Conservation (phyloP, 75 land plant species). For the Pseudotsuga menziesii region DNA sequence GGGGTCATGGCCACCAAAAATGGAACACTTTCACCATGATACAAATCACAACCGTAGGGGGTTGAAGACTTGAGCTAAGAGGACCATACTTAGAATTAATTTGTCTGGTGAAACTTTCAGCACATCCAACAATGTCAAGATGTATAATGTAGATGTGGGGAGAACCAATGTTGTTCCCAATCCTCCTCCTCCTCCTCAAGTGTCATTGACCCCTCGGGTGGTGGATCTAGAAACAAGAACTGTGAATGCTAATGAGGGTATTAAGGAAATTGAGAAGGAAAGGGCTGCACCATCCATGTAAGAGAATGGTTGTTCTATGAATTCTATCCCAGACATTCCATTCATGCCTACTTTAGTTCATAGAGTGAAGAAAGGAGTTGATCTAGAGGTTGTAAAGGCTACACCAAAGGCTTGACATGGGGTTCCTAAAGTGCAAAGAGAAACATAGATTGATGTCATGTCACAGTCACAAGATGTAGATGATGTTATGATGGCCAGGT, state of each 20-base stretch:
- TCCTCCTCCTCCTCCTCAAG: slow-evolving; percentile 6
- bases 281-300: neutral
- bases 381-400: slow-evolving; percentile 14
- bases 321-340: neutral
- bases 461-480: slow-evolving; percentile 61
- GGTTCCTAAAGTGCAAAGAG: neutral
- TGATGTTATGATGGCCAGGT: slow-evolving; percentile 13
- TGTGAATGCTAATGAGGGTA: neutral
- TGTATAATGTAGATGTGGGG: slow-evolving; percentile 6
- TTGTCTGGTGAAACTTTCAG: slow-evolving; percentile 69
- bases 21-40: slow-evolving; percentile 23
- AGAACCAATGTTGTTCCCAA: slow-evolving; percentile 22
- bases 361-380: slow-evolving; percentile 6
- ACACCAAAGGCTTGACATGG: too few species aligned
- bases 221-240: slow-evolving; percentile 45
- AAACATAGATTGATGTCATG: slow-evolving; percentile 23
- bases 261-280: too few species aligned
- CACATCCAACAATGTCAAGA: slow-evolving; percentile 20
- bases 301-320: neutral
- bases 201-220: neutral
- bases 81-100: slow-evolving; percentile 64
- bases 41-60: slow-evolving; percentile 30
- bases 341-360: neutral
- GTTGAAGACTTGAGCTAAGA: slow-evolving; percentile 69
- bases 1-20: slow-evolving; percentile 64